Evolutionary conservation across 805 yeast genomes (phyloP).

Genomic region (Candida berthetii): DNA sequence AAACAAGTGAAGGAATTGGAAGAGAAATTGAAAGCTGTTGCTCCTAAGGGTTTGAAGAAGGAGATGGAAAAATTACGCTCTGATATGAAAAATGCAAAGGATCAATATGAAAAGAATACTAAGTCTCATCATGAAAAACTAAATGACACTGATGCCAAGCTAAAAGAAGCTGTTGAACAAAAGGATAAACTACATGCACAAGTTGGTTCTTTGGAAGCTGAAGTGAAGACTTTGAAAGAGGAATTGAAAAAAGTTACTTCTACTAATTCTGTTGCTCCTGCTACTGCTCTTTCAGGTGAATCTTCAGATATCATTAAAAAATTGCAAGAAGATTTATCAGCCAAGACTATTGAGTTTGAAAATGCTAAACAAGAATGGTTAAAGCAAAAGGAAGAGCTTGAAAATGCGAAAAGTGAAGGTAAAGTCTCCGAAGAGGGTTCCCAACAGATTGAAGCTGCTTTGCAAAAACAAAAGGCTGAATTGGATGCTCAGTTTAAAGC

Average conservation of each 20-base stretch:
- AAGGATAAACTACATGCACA: conserved; percentile 27
- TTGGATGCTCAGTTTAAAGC: conserved; percentile 20
- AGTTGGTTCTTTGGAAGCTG: conserved; percentile 7
- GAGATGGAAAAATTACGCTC: conserved; percentile 18
- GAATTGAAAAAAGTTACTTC: conserved; percentile 1
- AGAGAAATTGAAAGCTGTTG: conserved; percentile 13
- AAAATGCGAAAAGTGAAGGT: conserved; percentile 12
- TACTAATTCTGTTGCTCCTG: conserved; percentile 1
- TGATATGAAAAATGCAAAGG: conserved; percentile 1
- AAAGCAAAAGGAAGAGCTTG: conserved; percentile 14
- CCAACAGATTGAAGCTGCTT: conserved; percentile 10
- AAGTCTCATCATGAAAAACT: conserved; percentile 19
- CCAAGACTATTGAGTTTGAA: conserved; percentile 3
- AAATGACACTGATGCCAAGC: conserved; percentile 29
- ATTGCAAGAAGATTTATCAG: conserved; percentile 2
- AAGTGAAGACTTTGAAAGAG: conserved; percentile 7
- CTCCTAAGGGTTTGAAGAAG: conserved; percentile 19
- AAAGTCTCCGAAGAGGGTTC: conserved; percentile 7
- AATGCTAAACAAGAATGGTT: conserved; percentile 12
- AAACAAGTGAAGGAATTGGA: conserved; percentile 13
- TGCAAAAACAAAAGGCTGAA: conserved; percentile 16
- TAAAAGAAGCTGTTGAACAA: conserved; percentile 23
- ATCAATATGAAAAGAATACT: conserved; percentile 1
- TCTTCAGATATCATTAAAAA: conserved; percentile 5
- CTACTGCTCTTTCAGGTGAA: conserved; percentile 6